Evolutionary conservation across 352 stramenopile genomes (phyloP).

Genomic region (Pythium dissotocum): DNA sequence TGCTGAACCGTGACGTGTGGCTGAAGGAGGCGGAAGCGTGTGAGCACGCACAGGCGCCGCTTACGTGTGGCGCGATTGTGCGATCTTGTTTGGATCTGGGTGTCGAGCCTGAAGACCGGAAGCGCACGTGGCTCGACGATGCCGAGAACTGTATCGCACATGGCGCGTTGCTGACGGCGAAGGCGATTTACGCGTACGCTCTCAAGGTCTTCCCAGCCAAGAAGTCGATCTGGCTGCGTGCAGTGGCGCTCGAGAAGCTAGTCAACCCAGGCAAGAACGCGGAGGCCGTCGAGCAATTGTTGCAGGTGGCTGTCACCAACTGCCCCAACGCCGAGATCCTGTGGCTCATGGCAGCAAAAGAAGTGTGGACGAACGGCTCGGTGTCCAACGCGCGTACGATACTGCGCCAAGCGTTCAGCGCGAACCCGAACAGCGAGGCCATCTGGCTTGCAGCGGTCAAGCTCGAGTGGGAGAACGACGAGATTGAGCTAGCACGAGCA

Average conservation of each 20-base stretch:
- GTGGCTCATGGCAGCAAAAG: conserved; percentile 98
- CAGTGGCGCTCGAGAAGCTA: conserved; percentile 96
- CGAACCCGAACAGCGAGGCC: conserved; percentile 95
- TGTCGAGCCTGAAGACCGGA: conserved; percentile 95
- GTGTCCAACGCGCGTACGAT: conserved; percentile 93
- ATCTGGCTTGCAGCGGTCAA: conserved; percentile 98
- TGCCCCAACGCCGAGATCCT: conserved; percentile 96
- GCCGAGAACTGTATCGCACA: conserved; percentile 90
- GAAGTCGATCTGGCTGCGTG: conserved; percentile 95
- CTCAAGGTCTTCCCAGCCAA: conserved; percentile 90
- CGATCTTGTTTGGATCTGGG: conserved; percentile 92
- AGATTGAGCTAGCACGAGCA: conserved; percentile 91
- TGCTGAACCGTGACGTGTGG: conserved; percentile 96
- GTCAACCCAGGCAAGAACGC: conserved; percentile 78
- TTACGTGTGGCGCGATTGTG: conserved; percentile 96
- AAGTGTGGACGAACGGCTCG: conserved; percentile 95
- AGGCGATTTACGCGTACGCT: conserved; percentile 94
- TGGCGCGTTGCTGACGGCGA: conserved; percentile 89
- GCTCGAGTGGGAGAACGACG: conserved; percentile 98
- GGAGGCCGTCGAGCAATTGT: conserved; percentile 83
- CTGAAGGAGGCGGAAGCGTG: conserved; percentile 95
- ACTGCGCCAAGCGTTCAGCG: conserved; percentile 95
- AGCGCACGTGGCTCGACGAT: conserved; percentile 98
- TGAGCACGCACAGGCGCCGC: conserved; percentile 87
- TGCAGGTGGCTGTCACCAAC: conserved; percentile 92